Conservation (phyloP, 257 asterid species). For the Orobanche coerulescens region DNA sequence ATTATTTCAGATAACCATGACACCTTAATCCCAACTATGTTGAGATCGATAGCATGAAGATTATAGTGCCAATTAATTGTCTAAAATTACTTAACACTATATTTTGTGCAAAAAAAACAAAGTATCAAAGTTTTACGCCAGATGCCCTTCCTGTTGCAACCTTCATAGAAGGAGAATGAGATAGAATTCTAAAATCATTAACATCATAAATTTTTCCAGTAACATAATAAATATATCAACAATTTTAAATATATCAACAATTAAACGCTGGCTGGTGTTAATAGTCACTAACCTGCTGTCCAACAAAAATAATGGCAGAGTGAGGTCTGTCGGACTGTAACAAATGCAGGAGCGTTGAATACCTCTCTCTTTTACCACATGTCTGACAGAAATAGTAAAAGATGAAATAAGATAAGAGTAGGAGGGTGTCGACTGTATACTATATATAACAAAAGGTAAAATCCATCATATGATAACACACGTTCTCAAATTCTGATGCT, state of each 20-base stretch:
- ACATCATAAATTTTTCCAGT: no score
- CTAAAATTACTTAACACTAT: no score
- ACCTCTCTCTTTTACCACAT: conserved; percentile 62
- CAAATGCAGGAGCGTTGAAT: conserved; percentile 50
- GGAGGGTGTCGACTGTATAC: neutral
- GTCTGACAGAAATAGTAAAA: conserved; percentile 33
- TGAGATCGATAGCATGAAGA: no score
- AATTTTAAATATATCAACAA: conserved; percentile 1
- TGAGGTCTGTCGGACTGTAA: conserved; percentile 64
- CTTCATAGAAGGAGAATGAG: no score
- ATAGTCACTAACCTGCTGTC: conserved; percentile 69
- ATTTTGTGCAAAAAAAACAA: no score
- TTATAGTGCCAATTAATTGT: no score
- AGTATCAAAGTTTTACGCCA: no score
- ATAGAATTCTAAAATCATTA: no score
- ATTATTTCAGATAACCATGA: no score
- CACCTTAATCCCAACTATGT: no score
- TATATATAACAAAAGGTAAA: neutral
- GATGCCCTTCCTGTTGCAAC: no score
- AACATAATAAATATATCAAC: no score
- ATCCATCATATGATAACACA: neutral
- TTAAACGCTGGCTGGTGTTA: conserved; percentile 14
- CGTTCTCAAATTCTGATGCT: conserved; percentile 8
- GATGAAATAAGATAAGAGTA: neutral
- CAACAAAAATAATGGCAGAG: conserved; percentile 82